phyloP scores from a whole-genome alignment of 208 protist genomes.

The Willaertia magna region DNA sequence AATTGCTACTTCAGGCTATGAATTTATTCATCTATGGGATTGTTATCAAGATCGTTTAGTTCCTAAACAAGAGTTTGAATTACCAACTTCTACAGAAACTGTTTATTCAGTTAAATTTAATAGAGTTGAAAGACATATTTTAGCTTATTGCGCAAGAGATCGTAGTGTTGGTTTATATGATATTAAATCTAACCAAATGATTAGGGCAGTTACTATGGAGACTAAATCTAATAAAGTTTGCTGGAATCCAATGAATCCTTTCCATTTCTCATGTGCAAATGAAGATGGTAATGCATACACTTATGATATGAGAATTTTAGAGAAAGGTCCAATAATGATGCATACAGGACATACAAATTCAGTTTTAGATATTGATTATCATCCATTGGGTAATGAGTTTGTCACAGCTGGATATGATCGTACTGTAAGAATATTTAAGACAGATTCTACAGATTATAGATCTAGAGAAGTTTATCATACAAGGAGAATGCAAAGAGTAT shows the following conservation, averaged over 20 bases:
- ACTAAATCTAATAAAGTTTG: slow-evolving; percentile 44
- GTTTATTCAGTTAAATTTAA: background rate
- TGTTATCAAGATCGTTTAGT: background rate
- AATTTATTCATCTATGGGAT: background rate
- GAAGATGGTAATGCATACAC: slow-evolving; percentile 65
- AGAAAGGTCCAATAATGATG: slow-evolving; percentile 48
- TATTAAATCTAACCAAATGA: background rate
- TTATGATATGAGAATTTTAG: slow-evolving; percentile 62
- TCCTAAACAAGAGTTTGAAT: background rate
- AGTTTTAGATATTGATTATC: slow-evolving; percentile 59
- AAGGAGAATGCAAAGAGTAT: slow-evolving; percentile 62
- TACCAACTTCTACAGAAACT: background rate
- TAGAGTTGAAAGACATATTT: background rate
- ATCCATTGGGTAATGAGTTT: slow-evolving; percentile 56
- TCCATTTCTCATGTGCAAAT: slow-evolving; percentile 51
- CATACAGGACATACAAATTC: slow-evolving; percentile 42
- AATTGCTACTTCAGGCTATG: background rate
- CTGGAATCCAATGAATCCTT: slow-evolving; percentile 64
- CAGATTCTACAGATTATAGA: slow-evolving; percentile 15
- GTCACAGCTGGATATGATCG: slow-evolving; percentile 55
- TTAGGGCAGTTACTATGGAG: background rate
- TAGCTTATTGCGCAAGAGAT: background rate
- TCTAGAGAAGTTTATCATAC: slow-evolving; percentile 57
- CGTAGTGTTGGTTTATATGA: background rate
- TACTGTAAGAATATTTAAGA: slow-evolving; percentile 47